phyloP scores from a whole-genome alignment of 2,329 filamentous ascomycete genomes.

The Lachnellula arida region DNA sequence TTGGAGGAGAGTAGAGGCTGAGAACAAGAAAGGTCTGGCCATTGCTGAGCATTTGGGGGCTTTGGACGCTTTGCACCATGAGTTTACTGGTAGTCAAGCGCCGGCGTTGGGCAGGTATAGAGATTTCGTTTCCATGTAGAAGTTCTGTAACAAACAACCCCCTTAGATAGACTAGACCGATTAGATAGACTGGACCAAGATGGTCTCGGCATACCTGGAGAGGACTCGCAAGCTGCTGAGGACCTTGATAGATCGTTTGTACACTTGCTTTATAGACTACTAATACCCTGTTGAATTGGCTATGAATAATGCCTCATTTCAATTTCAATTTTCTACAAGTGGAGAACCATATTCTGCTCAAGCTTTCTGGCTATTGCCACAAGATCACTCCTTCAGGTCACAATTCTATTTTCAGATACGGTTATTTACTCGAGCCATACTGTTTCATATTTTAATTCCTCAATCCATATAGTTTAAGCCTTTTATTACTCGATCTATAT shows the following conservation, averaged over 20 bases:
- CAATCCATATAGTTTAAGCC: too few relatives aligned
- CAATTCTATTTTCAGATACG: not conserved
- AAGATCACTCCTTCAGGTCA: not conserved
- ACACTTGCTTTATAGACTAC: not conserved
- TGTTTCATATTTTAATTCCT: not conserved
- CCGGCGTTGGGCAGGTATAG: slow-evolving; percentile 31
- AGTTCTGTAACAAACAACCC: not conserved
- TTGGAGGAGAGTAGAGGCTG: slow-evolving; percentile 53
- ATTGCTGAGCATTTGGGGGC: slow-evolving; percentile 52
- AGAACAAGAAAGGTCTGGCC: slow-evolving; percentile 51
- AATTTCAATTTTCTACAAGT: too few relatives aligned
- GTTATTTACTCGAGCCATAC: too few relatives aligned
- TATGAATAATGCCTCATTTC: too few relatives aligned
- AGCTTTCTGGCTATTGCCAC: too few relatives aligned
- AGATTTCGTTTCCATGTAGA: slow-evolving; percentile 23
- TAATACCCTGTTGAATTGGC: not conserved
- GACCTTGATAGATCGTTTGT: not conserved
- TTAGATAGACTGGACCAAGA: not conserved
- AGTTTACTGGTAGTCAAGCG: slow-evolving; percentile 29
- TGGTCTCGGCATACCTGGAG: not conserved
- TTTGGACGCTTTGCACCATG: slow-evolving; percentile 46
- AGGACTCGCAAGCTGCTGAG: not conserved
- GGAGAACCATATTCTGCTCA: too few relatives aligned
- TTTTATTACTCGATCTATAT: not conserved
- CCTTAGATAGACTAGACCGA: not conserved